A percentile compares a stretch with the other conserved stretches of the same genome.
phyloP scores from a whole-genome alignment of 2,329 filamentous ascomycete species.

The Blastomyces parvus region DNA sequence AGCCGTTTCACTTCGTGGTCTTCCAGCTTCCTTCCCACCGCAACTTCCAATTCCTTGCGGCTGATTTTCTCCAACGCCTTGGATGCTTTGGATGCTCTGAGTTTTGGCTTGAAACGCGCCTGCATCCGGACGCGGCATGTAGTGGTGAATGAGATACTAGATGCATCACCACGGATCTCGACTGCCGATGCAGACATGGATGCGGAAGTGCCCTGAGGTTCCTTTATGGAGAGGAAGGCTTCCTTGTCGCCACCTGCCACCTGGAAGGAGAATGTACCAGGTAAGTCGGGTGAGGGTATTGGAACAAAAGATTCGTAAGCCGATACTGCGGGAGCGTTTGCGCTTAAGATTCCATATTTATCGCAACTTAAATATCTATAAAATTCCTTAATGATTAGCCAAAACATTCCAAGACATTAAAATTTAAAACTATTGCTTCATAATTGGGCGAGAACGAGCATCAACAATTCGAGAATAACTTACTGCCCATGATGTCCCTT shows the following conservation, averaged over 20 bases:
- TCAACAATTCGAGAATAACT: slow-evolving; percentile 11
- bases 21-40: slow-evolving; percentile 63
- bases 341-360: slow-evolving; percentile 67
- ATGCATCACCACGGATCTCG: slow-evolving; percentile 68
- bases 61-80: slow-evolving; percentile 79
- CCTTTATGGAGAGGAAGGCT: slow-evolving; percentile 57
- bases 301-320: slow-evolving; percentile 71
- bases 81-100: slow-evolving; percentile 71
- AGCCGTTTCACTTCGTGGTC: slow-evolving; percentile 79
- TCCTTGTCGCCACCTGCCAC: slow-evolving; percentile 51
- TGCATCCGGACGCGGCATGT: slow-evolving; percentile 84
- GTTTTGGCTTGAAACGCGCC: slow-evolving; percentile 75
- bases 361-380: slow-evolving; percentile 74
- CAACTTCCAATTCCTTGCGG: slow-evolving; percentile 71
- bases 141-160: slow-evolving; percentile 57
- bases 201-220: slow-evolving; percentile 33
- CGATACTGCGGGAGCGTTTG: slow-evolving; percentile 70
- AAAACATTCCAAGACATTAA: background rate
- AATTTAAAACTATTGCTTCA: slow-evolving; percentile 3
- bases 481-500: slow-evolving; percentile 84
- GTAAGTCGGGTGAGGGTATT: slow-evolving; percentile 53
- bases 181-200: slow-evolving; percentile 42
- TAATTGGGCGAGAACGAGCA: background rate
- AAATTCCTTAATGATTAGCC: background rate
- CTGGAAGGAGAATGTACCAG: slow-evolving; percentile 64